Evolutionary conservation across 768 basidiomycete genomes (phyloP).

Genomic region (Phallus indusiatus): DNA sequence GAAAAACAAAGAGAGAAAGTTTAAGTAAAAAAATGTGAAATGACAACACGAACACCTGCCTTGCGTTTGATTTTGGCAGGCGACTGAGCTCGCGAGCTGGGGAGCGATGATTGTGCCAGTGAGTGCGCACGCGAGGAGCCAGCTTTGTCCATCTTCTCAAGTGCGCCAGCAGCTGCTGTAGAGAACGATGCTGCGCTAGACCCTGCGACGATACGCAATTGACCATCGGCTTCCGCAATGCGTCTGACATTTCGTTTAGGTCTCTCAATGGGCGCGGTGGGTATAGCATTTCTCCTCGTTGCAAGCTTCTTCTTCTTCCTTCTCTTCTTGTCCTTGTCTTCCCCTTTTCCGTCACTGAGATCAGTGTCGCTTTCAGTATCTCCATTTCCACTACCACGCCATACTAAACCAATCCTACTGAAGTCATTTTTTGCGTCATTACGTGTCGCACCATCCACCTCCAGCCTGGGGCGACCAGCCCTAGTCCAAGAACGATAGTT

Average conservation of each 20-base stretch:
- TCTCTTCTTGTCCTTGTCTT: background rate
- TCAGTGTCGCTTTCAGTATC: slow-evolving; percentile 1
- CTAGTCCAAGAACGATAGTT: slow-evolving; percentile 8
- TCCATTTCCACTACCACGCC: background rate
- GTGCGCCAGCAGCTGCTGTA: background rate
- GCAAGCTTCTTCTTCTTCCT: slow-evolving; percentile 3
- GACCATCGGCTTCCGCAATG: background rate
- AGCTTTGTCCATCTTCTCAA: background rate
- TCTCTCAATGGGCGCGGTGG: slow-evolving; percentile 1
- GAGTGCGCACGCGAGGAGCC: background rate
- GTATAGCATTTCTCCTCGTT: background rate
- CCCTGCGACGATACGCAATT: background rate
- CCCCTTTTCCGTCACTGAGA: background rate
- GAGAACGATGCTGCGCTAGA: background rate
- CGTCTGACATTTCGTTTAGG: background rate
- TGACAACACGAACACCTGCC: background rate
- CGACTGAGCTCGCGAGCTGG: background rate
- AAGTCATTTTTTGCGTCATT: slow-evolving; percentile 2
- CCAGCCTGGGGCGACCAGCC: slow-evolving; percentile 5
- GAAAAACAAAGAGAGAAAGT: background rate
- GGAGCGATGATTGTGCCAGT: background rate
- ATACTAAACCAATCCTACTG: background rate
- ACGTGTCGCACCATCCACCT: slow-evolving; percentile 4
- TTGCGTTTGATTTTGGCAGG: background rate
- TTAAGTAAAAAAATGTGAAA: background rate